These are phyloP conservation scores for Pueraria montana DNA, from an alignment of 306 rosid species.

Conservation along the genomic window DNA sequence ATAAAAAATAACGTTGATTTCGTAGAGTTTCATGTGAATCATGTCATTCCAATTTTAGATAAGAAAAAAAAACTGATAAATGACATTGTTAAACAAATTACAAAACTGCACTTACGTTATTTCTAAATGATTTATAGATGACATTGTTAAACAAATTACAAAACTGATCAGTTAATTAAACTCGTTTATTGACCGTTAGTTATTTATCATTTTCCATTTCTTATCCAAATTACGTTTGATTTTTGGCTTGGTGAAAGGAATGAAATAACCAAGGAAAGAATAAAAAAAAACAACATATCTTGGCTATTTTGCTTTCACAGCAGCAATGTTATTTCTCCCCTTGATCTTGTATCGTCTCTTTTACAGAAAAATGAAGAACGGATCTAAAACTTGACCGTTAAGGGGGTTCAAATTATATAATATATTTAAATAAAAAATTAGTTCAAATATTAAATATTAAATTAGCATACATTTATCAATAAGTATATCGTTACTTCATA, in stretches of 20 bases:
- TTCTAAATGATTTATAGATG: no score
- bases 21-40: neutral
- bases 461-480: neutral
- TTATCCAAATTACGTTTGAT: neutral
- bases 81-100: neutral
- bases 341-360: neutral
- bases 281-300: neutral
- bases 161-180: neutral
- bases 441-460: neutral
- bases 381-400: neutral
- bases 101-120: neutral
- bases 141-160: neutral
- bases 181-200: neutral
- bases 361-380: neutral
- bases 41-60: neutral
- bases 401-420: neutral
- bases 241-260: neutral
- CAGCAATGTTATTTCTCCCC: neutral
- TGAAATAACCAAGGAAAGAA: neutral
- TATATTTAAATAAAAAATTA: neutral
- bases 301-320: neutral
- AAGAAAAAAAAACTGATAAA: no score
- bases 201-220: neutral
- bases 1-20: no score
- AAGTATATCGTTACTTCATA: neutral